phyloP scores from a whole-genome alignment of 306 rosid species.

The Leucaena leucocephala region DNA sequence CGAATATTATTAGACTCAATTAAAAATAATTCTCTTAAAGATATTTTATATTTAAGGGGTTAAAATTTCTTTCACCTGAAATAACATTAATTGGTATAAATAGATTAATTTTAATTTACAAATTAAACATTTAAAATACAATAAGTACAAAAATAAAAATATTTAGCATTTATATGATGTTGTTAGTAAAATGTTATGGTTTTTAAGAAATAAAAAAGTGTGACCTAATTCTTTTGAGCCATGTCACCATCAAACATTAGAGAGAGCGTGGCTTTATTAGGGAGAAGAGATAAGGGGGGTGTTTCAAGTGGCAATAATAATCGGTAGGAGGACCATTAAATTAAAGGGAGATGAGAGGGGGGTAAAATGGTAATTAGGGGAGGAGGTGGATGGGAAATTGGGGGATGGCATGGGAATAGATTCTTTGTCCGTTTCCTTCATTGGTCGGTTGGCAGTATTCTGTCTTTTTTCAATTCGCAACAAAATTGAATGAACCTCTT shows the following conservation, averaged over 20 bases:
- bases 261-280: slow-evolving; percentile 19
- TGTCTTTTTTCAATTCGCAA: slow-evolving; percentile 27
- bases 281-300: slow-evolving; percentile 35
- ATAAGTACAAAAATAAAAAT: too few species aligned
- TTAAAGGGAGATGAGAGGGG: slow-evolving; percentile 18
- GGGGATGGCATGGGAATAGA: slow-evolving; percentile 35
- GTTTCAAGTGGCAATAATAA: slow-evolving; percentile 15
- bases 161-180: too few species aligned
- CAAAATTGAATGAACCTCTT: not conserved
- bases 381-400: slow-evolving; percentile 37
- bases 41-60: too few species aligned
- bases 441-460: slow-evolving; percentile 60
- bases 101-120: too few species aligned
- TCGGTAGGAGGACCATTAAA: slow-evolving; percentile 31
- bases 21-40: too few species aligned
- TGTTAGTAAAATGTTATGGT: too few species aligned
- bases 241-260: slow-evolving; percentile 4
- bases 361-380: slow-evolving; percentile 49
- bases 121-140: too few species aligned
- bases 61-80: too few species aligned
- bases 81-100: too few species aligned
- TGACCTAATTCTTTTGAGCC: too few species aligned
- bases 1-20: too few species aligned
- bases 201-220: not conserved
- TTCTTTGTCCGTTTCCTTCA: slow-evolving; percentile 59